These are phyloP conservation scores for Penicillium sp. DNA, from an alignment of 2,329 filamentous ascomycete species.

Conservation along the genomic window DNA sequence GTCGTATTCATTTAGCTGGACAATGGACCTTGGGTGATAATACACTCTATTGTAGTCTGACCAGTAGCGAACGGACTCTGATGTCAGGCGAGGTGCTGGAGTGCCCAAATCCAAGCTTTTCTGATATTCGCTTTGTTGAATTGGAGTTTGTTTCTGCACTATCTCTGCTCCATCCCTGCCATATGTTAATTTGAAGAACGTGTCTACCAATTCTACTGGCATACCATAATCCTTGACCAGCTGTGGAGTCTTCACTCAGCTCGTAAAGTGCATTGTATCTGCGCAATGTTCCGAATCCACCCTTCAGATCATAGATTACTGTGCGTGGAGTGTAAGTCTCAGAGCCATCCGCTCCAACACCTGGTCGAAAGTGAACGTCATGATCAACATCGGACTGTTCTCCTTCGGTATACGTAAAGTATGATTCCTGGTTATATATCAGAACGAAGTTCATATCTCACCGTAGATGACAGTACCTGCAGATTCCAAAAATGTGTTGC, in stretches of 20 bases:
- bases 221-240: slow-evolving; percentile 41
- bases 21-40: slow-evolving; percentile 77
- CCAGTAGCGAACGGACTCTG: slow-evolving; percentile 80
- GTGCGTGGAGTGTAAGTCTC: slow-evolving; percentile 90
- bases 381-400: slow-evolving; percentile 63
- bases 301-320: slow-evolving; percentile 89
- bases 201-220: slow-evolving; percentile 1
- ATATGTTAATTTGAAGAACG: neutral
- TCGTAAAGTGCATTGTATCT: slow-evolving; percentile 87
- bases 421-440: slow-evolving; percentile 63
- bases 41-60: slow-evolving; percentile 90
- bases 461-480: slow-evolving; percentile 52
- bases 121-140: slow-evolving; percentile 67
- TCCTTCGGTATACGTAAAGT: slow-evolving; percentile 75
- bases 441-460: neutral
- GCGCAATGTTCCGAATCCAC: slow-evolving; percentile 77
- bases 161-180: slow-evolving; percentile 58
- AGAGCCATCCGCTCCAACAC: slow-evolving; percentile 68
- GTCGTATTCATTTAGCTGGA: slow-evolving; percentile 81
- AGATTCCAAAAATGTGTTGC: slow-evolving; percentile 97
- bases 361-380: slow-evolving; percentile 79
- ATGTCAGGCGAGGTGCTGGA: slow-evolving; percentile 54
- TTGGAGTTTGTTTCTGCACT: slow-evolving; percentile 58
- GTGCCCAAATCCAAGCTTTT: slow-evolving; percentile 65
- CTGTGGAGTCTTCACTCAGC: slow-evolving; percentile 32